A percentile compares a stretch with the other conserved stretches of the same genome.
Evolutionary conservation across 768 basidiomycete genomes (phyloP).

Genomic region (Kwoniella dendrophila): DNA sequence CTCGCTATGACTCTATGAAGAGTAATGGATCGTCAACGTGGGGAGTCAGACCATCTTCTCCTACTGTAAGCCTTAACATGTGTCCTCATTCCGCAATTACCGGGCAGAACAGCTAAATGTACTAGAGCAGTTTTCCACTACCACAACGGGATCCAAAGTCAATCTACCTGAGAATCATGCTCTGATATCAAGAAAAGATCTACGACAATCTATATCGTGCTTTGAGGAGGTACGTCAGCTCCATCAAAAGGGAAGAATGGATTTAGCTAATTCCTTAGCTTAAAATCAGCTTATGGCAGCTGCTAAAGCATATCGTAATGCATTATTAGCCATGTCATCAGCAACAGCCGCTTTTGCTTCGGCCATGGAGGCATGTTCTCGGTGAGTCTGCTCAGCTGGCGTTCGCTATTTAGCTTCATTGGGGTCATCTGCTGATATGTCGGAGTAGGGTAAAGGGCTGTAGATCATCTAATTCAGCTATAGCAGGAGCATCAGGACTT

Average conservation of each 20-base stretch:
- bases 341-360: constrained; percentile 83
- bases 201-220: constrained; percentile 48
- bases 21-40: constrained; percentile 30
- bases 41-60: constrained; percentile 45
- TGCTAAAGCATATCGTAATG: constrained; percentile 77
- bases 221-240: constrained; percentile 48
- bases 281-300: constrained; percentile 68
- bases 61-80: constrained; percentile 39
- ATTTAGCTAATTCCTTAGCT: neutral
- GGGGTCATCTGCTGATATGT: constrained; percentile 68
- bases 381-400: constrained; percentile 60
- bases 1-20: constrained; percentile 45
- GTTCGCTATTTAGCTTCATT: neutral
- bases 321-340: constrained; percentile 76
- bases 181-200: constrained; percentile 52
- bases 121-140: constrained; percentile 44
- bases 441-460: constrained; percentile 47
- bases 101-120: neutral
- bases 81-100: constrained; percentile 28
- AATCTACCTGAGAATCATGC: constrained; percentile 44
- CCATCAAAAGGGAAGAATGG: too few species aligned
- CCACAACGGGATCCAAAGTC: constrained; percentile 49
- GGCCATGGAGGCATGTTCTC: constrained; percentile 79
- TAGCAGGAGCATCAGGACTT: constrained; percentile 83
- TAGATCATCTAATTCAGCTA: constrained; percentile 61